Base-by-base conservation (phyloP, 78 protist species). In the Dictyostelium brefeldianum region DNA sequence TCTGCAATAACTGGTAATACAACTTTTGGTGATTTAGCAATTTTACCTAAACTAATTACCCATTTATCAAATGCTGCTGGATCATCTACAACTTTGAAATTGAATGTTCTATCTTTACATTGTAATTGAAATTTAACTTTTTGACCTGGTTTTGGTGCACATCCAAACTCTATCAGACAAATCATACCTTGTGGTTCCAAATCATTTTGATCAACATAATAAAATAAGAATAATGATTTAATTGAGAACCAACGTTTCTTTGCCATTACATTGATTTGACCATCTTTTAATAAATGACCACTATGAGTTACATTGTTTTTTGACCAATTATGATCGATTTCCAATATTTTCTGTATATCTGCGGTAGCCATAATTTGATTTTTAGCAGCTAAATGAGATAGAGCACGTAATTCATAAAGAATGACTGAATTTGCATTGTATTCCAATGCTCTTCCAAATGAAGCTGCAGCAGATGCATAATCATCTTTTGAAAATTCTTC, bases 241-340 rank as follows among this genome's bases (percentile, higher is more conserved):
- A 85, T 43, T 7, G 73, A 51, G 48, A 90, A 74, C 95, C 95
- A 90, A 36, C 95, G 70, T 29, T 70, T 78, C 74, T 90, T 78
- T 56, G 89, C 50, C 95, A 90, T 90, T 12, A 90, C 89, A 81
- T 90, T 90, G 57, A 90, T 90, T 53, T 90, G 87, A 48, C 95
- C 95, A 31, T 81, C 95, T 50, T 90, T 90, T 54, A 51, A 67
- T 9, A 90, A 25, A 31, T 71, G 64, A 3, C 89, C 95, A 48
- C 69, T 20, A 4, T 25, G 59, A 7, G n/a, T 31, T 43, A 48
- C 36, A 25, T 90, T 78, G 1, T 51, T 71, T 36, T 81, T 71
- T 3, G 92, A 80, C 92, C 92, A 85, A 62, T 85, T 85, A 29
- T 85, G 92, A 85, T 85, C 92, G 22, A 85, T 85, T 51, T 85